Conservation (phyloP, 169 alveolate genomes). For the Babesia ovata region DNA sequence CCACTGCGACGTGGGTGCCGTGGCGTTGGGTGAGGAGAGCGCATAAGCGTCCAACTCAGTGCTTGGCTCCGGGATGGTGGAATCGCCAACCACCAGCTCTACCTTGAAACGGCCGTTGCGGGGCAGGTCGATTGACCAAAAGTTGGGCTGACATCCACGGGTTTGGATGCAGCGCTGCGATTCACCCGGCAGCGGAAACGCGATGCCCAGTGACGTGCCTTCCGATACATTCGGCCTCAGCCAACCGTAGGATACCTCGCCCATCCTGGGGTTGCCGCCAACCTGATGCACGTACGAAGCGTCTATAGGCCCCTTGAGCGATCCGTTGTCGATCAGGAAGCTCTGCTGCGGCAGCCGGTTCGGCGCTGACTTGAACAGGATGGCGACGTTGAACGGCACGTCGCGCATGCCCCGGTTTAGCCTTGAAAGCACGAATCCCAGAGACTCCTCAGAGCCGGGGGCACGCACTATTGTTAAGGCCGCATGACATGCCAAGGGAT, state of each 20-base stretch:
- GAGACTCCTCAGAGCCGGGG: not conserved
- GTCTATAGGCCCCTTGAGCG: constrained; percentile 32
- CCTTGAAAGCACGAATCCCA: constrained; percentile 33
- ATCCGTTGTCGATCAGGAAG: constrained; percentile 35
- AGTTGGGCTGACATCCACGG: constrained; percentile 62
- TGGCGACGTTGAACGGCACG: constrained; percentile 19
- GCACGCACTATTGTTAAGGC: constrained; percentile 7
- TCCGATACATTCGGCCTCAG: constrained; percentile 29
- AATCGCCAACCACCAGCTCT: constrained; percentile 49
- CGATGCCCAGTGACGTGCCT: constrained; percentile 36
- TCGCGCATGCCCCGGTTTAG: constrained; percentile 6
- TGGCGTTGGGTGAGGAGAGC: not conserved
- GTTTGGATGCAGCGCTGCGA: constrained; percentile 48
- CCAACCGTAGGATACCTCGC: constrained; percentile 50
- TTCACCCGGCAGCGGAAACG: constrained; percentile 62
- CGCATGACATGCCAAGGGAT: constrained; percentile 21
- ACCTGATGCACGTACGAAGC: constrained; percentile 20
- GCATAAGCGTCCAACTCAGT: not conserved
- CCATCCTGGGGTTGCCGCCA: constrained; percentile 34
- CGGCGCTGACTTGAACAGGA: constrained; percentile 24
- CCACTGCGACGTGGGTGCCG: constrained; percentile 7
- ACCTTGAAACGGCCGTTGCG: constrained; percentile 61
- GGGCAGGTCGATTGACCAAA: constrained; percentile 70
- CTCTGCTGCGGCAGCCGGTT: constrained; percentile 36
- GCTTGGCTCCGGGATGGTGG: not conserved